Percentiles rank a stretch among this genome's conserved stretches.
Conservation (phyloP, 805 yeast species). For the Wilhelminamyces savonicus region DNA sequence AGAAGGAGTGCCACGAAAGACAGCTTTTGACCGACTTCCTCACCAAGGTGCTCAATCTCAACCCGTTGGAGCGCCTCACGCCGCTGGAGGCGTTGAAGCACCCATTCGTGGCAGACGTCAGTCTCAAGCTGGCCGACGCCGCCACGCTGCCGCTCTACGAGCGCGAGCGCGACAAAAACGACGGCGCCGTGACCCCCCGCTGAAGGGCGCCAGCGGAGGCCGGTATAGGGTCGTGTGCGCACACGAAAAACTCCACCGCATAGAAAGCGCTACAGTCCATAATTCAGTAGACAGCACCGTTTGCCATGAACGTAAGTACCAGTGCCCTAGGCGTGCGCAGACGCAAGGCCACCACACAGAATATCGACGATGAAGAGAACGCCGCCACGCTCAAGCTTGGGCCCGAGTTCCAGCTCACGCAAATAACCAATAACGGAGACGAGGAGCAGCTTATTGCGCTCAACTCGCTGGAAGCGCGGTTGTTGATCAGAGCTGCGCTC, state of each 20-base stretch:
- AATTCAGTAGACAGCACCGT: too few species aligned
- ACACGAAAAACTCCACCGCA: too few species aligned
- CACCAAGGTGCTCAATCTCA: slow-evolving; percentile 67
- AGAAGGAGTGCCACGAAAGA: slow-evolving; percentile 70
- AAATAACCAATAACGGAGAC: slow-evolving; percentile 75
- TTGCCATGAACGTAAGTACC: slow-evolving; percentile 75
- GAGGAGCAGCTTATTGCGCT: slow-evolving; percentile 74
- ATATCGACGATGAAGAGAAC: slow-evolving; percentile 84
- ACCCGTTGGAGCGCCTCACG: slow-evolving; percentile 93
- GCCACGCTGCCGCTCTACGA: too few species aligned
- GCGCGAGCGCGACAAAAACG: too few species aligned
- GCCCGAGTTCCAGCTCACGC: slow-evolving; percentile 82
- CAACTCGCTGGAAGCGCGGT: slow-evolving; percentile 83
- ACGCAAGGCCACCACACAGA: slow-evolving; percentile 51
- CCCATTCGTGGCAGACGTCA: slow-evolving; percentile 63
- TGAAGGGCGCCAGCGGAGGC: too few species aligned
- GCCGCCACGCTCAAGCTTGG: slow-evolving; percentile 85
- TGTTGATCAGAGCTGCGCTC: slow-evolving; percentile 84
- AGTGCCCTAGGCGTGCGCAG: slow-evolving; percentile 83
- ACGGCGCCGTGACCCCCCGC: too few species aligned
- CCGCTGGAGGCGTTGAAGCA: slow-evolving; percentile 93
- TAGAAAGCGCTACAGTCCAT: too few species aligned
- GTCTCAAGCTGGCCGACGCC: background rate
- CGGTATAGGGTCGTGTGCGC: too few species aligned
- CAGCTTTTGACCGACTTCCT: slow-evolving; percentile 71